Evolutionary conservation across 805 yeast species (phyloP), one percentile per base, ranked within the genome.

Genomic region (Blastobotrys peoriensis): DNA sequence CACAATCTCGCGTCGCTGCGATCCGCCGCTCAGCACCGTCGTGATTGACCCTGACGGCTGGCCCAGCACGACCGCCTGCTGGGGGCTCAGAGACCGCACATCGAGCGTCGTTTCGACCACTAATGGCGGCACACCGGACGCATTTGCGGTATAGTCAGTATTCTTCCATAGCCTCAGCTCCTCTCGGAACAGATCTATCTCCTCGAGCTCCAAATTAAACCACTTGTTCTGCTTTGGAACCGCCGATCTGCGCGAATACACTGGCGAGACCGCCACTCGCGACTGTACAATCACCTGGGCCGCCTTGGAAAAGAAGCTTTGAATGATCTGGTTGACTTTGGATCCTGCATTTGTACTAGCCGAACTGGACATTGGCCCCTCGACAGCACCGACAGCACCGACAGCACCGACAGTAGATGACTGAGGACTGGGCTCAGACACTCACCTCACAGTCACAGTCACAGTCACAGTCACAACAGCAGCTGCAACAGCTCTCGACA

Each of bases 31-130:
- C 6, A 82, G 69, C 75, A 83, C 79, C 10, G 72, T 54, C 51
- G 54, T 55, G n/a, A 52, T 41, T 50, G 70, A 69, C 19, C 72
- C 75, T 5, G 71, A 70, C 3, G 70, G 72, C 53, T 83, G 89
- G 22, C 68, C 68, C 33, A 85, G 61, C 27, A 79, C 73, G 23
- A 85, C 69, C 17, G 78, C 69, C 50, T 83, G 86, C 35, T 76
- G 74, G 1, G 78, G 62, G 4, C 74, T 64, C 39, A 84, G 60
- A 18, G 67, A 71, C 18, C 85, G 66, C 44, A 86, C 68, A 58
- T 86, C 94, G 45, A 87, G 67, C 53, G 74, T 84, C 0, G 93
- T 81, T 61, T 93, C 98, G 20, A 93, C 73, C 13, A 93, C 85
- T 61, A 93, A 70, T 1, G 97, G 96, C 1, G 95, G 86, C 13